Evolutionary conservation across 2,329 filamentous ascomycete genomes (phyloP), one percentile per base, ranked within the genome.

Genomic region (Lachnellula suecica): DNA sequence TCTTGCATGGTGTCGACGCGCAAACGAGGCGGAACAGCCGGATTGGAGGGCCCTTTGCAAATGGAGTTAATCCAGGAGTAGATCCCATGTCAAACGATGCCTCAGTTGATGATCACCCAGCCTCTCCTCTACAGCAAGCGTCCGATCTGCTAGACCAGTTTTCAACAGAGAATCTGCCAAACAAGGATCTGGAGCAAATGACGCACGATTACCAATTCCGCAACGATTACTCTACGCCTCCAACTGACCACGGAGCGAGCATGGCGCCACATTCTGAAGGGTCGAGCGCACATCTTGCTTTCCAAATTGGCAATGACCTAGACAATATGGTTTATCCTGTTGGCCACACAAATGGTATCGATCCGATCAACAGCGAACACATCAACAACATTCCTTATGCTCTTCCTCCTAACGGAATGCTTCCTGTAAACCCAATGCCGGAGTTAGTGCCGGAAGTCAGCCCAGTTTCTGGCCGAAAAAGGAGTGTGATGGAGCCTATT

Each of bases 381-480:
- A 91, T 97, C 66, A 85, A 93, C 73, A 96, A 96, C 68, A 95
- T 97, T 51, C 91, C 92, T 0, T 97, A 96, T 67, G 79, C 87
- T 8, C 77, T 90, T 71, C 90, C 82, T 15, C 78, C 88, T 2
- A 90, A 88, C 46, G 73, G 77, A 2, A 78, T 49, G 70, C 72
- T 54, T 66, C 74, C 59, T 15, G 54, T 57, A 15, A 76, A 79
- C 5, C 63, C 74, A 15, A 81, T 84, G 45, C 60, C 73, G 13
- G 60, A 63, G 60, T 71, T 43, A 76, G 81, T 63, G 35, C 53
- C 54, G 59, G 74, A 54, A 70, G 74, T 48, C 69, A 74, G 35
- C 73, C 74, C 56, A 71, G 27, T 25, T 13, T 31, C 72, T 34
- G 57, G 58, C 22, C 51, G 65, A 20, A 71, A 72, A 60, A 69